Percentiles rank a stretch among this genome's conserved stretches.
Conservation (phyloP, 441 rosid genomes). For the Melastoma candidum region DNA sequence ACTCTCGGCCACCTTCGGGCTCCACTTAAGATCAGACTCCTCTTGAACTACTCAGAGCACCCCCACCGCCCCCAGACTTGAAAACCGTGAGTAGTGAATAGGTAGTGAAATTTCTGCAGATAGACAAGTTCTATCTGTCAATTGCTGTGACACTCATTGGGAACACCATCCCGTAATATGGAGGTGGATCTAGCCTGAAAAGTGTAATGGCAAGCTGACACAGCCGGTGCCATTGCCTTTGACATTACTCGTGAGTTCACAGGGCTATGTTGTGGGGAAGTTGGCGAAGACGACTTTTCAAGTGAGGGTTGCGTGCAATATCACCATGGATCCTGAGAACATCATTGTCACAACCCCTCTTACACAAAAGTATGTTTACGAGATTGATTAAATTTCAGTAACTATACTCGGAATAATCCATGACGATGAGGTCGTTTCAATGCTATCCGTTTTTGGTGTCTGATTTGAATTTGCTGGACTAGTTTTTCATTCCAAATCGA, state of each 20-base stretch:
- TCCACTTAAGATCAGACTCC: constrained; percentile 35
- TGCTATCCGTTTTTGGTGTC: too few relatives aligned
- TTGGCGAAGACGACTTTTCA: constrained; percentile 33
- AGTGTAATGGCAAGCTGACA: constrained; percentile 26
- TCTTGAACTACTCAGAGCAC: constrained; percentile 18
- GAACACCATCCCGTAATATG: constrained; percentile 27
- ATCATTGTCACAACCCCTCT: constrained; percentile 23
- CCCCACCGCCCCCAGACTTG: background rate
- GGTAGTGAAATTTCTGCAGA: constrained; percentile 14
- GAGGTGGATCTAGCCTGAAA: constrained; percentile 33
- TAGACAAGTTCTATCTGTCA: constrained; percentile 26
- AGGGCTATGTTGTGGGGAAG: constrained; percentile 33
- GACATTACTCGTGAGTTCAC: constrained; percentile 27
- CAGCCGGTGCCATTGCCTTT: constrained; percentile 27
- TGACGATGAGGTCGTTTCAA: too few relatives aligned
- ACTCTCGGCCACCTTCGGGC: constrained; percentile 39
- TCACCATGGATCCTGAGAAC: constrained; percentile 32
- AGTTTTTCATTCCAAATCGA: too few relatives aligned
- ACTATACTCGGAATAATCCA: too few relatives aligned
- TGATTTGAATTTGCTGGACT: too few relatives aligned
- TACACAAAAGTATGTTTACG: constrained; percentile 31
- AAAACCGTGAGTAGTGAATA: background rate
- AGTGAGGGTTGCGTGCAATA: constrained; percentile 21
- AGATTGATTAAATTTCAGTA: background rate
- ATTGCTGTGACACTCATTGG: constrained; percentile 22